These are phyloP conservation scores for Penicillium verhagenii DNA, from an alignment of 495 filamentous ascomycete species.

Conservation along the genomic window DNA sequence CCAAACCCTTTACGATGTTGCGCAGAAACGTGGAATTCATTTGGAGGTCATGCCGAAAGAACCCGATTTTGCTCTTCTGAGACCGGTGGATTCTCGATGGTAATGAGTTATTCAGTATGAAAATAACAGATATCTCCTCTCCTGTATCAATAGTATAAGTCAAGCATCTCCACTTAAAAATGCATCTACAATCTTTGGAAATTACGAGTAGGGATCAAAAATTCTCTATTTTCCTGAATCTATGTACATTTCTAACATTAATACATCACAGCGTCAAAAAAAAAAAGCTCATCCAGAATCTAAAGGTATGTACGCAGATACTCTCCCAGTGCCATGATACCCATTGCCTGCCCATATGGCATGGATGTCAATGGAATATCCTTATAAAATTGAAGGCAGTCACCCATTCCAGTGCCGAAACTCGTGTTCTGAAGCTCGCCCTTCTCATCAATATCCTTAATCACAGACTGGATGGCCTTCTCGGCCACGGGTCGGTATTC, in stretches of 20 bases:
- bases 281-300: background rate
- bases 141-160: background rate
- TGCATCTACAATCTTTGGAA: background rate
- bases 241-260: background rate
- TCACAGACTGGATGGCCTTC: conserved; percentile 58
- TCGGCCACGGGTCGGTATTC: conserved; percentile 52
- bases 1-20: conserved; percentile 12
- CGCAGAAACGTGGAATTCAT: conserved; percentile 9
- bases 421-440: conserved; percentile 69
- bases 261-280: background rate
- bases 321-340: conserved; percentile 68
- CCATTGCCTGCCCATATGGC: conserved; percentile 80
- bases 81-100: background rate
- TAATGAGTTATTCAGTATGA: background rate
- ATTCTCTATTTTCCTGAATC: background rate
- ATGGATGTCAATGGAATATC: conserved; percentile 67
- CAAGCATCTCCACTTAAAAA: no score
- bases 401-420: conserved; percentile 73
- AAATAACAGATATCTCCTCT: background rate
- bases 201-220: background rate
- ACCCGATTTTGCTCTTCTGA: background rate
- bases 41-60: conserved; percentile 7
- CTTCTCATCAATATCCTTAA: conserved; percentile 55
- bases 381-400: conserved; percentile 65
- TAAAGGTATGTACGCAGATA: conserved; percentile 55